Evolutionary conservation across 257 asterid genomes (phyloP), one percentile per base, ranked within the genome.

Genomic region (Ilex aquifolium): DNA sequence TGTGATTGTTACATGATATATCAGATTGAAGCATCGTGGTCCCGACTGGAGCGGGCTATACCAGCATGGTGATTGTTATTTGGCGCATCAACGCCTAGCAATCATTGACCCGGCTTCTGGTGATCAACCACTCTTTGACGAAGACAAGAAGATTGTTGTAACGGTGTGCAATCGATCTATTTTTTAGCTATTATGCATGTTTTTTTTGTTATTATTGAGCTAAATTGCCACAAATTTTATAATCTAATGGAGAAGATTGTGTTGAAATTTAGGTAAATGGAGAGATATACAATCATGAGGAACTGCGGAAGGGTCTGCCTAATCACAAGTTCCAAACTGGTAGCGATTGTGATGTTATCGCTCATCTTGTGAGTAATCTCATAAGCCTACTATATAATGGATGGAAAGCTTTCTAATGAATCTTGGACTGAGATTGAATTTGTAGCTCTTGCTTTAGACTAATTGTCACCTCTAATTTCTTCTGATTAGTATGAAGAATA

Each of bases 21-120:
- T 65, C 70, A 90, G 99, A 64, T 79, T 93, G 95, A 93, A 88
- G 93, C 99, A 93, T 66, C 84, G 97, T 0, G 99, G 99, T n/a
- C 97, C 99, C 1, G 99, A 93, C 49, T 93, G 99, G 99, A 86
- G 97, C 74, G 99, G 99, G 40, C 5, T 93, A 36, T 86, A 84
- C 69, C 97, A 93, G 70, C 83, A 80, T 56, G 95, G 95, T 13
- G 96, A 86, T 46, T 85, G 48, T 57, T 93, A 76, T 68, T 69
- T 93, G 30, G 77, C 99, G 1, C 99, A 93, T 74, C 97, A 93
- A 74, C 86, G 99, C 72, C 80, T 90, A 1, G 99, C 97, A 4
- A 84, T 93, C 36, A 72, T 90, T 2, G 99, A 93, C 69, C 99
- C 99, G 0, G 96, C 99, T 68, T 93, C 99, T 6, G 97, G 99